Percentiles rank a stretch among this genome's conserved stretches.
phyloP scores from a whole-genome alignment of 805 yeast species.

The Lachancea mirantina region DNA sequence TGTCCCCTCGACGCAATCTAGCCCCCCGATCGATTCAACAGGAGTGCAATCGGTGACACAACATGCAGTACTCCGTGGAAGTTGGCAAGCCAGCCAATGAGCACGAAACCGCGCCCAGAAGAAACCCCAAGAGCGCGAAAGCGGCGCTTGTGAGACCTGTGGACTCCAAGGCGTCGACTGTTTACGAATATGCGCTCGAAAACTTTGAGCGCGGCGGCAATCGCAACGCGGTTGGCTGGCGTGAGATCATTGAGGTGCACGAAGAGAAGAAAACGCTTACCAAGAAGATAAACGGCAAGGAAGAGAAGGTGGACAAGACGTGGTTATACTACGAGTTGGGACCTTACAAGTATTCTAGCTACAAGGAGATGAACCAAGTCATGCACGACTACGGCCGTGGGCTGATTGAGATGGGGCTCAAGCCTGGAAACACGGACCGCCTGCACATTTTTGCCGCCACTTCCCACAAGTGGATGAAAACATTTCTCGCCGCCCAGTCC shows the following conservation, averaged over 20 bases:
- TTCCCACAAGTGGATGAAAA: conserved; percentile 84
- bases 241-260: conserved; percentile 68
- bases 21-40: neutral
- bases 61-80: conserved; percentile 38
- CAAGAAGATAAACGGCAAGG: conserved; percentile 73
- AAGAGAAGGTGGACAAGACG: conserved; percentile 63
- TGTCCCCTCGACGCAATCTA: neutral
- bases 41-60: neutral
- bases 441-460: conserved; percentile 86
- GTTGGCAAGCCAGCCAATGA: conserved; percentile 60
- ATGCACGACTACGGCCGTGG: conserved; percentile 65
- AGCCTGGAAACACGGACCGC: conserved; percentile 51
- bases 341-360: conserved; percentile 61
- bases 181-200: conserved; percentile 63
- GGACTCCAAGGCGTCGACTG: conserved; percentile 56
- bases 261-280: conserved; percentile 66
- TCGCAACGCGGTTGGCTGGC: conserved; percentile 62
- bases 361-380: conserved; percentile 44
- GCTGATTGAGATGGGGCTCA: conserved; percentile 61
- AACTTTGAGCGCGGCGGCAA: conserved; percentile 50
- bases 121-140: conserved; percentile 42
- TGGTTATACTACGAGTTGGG: conserved; percentile 84
- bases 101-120: conserved; percentile 80
- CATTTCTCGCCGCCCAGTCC: conserved; percentile 67
- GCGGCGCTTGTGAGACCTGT: conserved; percentile 53